phyloP scores from a whole-genome alignment of 139 green algal genomes.

The Raphidocelis subcapitata region DNA sequence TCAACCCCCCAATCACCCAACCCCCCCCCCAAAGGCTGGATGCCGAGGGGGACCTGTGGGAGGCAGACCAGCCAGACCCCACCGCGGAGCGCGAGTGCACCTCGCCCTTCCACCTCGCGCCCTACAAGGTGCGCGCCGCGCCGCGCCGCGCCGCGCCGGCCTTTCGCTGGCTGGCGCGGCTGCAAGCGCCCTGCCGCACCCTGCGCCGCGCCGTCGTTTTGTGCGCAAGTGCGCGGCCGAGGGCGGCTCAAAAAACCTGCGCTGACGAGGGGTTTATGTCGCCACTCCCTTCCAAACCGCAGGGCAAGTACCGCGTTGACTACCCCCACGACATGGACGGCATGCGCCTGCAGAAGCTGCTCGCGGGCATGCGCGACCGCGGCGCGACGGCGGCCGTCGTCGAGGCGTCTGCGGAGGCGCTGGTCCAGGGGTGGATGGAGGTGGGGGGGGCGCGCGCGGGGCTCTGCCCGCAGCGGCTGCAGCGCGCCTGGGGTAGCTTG shows the following conservation, averaged over 20 bases:
- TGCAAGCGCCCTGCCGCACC: background rate
- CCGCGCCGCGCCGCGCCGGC: background rate
- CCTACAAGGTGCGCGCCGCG: constrained; percentile 44
- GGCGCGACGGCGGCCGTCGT: constrained; percentile 69
- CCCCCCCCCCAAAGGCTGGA: constrained; percentile 7
- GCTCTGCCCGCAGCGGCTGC: background rate
- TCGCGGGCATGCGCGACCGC: constrained; percentile 82
- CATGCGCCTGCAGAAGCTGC: constrained; percentile 57
- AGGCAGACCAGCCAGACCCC: constrained; percentile 57
- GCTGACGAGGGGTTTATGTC: too few species aligned
- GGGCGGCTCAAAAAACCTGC: too few species aligned
- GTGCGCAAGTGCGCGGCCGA: too few species aligned
- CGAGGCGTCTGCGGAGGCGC: constrained; percentile 45
- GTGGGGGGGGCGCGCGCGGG: background rate
- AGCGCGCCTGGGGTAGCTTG: background rate
- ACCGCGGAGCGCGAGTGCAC: constrained; percentile 63
- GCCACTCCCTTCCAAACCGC: too few species aligned
- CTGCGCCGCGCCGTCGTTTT: background rate
- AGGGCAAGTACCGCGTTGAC: too few species aligned
- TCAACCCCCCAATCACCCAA: too few species aligned
- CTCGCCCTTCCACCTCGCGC: constrained; percentile 71
- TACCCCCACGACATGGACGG: too few species aligned
- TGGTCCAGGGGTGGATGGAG: background rate
- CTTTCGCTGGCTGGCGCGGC: too few species aligned
- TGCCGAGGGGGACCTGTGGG: constrained; percentile 74